These are phyloP conservation scores for Hypoxylon trugodes DNA, from an alignment of 495 filamentous ascomycete genomes.

Conservation along the genomic window DNA sequence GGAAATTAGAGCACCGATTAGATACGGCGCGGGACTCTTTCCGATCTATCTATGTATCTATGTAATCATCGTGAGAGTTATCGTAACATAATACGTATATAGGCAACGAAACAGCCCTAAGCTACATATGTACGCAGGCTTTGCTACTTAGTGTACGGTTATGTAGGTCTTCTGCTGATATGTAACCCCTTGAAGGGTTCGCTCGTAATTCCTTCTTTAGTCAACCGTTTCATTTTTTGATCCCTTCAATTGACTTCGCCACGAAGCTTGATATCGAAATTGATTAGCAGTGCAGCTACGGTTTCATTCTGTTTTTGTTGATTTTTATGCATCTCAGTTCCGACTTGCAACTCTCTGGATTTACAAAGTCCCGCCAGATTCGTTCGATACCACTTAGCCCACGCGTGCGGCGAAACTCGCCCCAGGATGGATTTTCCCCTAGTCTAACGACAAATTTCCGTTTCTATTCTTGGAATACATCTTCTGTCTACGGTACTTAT, in stretches of 20 bases:
- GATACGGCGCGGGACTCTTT: too few species aligned
- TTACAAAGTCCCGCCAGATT: background rate
- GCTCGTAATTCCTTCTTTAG: too few species aligned
- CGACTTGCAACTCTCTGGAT: background rate
- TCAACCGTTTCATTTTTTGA: slow-evolving; percentile 22
- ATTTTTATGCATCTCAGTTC: slow-evolving; percentile 11
- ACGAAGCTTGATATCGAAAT: background rate
- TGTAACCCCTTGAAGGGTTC: too few species aligned
- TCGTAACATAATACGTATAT: too few species aligned
- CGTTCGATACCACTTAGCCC: slow-evolving; percentile 10
- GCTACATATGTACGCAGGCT: too few species aligned
- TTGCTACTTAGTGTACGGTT: too few species aligned
- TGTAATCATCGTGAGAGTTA: too few species aligned
- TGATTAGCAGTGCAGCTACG: slow-evolving; percentile 3
- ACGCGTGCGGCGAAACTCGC: slow-evolving; percentile 26
- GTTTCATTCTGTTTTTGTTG: slow-evolving; percentile 19
- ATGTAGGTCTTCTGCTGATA: too few species aligned
- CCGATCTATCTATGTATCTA: too few species aligned
- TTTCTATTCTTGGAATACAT: slow-evolving; percentile 38
- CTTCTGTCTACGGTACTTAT: too few species aligned
- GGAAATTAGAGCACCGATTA: too few species aligned
- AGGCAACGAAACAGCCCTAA: too few species aligned
- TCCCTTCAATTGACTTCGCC: slow-evolving; percentile 30
- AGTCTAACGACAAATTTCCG: slow-evolving; percentile 19
- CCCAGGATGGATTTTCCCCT: slow-evolving; percentile 28